Evolutionary conservation across 2,329 filamentous ascomycete species (phyloP), one percentile per base, ranked within the genome.

Genomic region (Pseudogymnoascus sp.): DNA sequence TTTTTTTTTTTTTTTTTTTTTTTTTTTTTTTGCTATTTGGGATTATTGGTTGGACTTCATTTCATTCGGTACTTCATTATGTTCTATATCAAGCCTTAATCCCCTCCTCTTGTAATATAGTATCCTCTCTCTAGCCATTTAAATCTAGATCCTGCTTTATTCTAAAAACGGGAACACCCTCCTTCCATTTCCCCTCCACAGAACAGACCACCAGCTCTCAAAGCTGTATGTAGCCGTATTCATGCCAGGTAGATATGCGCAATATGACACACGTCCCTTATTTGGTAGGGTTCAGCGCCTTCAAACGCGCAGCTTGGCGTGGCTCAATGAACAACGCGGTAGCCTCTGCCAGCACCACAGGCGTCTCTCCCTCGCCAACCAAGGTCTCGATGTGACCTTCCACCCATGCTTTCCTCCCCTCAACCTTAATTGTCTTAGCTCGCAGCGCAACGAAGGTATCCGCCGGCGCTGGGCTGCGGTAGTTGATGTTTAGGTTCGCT

Each of bases 331-430:
- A 97, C 68, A 99, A 77, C 2, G 88, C 92, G 72, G 89, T 88
- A 0, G 91, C 93, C 76, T 96, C 90, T 6, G 89, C 91, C 64
- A 97, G 75, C 59, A 93, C 82, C 14, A 82, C 76, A 0, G 87
- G 86, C 69, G 82, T 79, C 75, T 87, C 82, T 7, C 85, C 84
- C 36, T 85, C 80, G 68, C 78, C 79, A 25, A 84, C 84, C 65
- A 97, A 76, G 63, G 90, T 88, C 82, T 96, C 92, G 70, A 97
- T 87, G 69, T 85, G 84, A 1, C 91, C 95, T 77, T 90, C 88
- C 1, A 97, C 91, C 91, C 91, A 97, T 11, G 92, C 93, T 79
- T 97, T 97, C 66, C 95, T 83, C 0, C 95, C 93, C 73, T 97
- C 92, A 1, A 93, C 89, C 78, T 89, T 93, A 8, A 84, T 87